These are phyloP conservation scores for Mycena rosella DNA, from an alignment of 768 basidiomycete genomes.

Conservation along the genomic window DNA sequence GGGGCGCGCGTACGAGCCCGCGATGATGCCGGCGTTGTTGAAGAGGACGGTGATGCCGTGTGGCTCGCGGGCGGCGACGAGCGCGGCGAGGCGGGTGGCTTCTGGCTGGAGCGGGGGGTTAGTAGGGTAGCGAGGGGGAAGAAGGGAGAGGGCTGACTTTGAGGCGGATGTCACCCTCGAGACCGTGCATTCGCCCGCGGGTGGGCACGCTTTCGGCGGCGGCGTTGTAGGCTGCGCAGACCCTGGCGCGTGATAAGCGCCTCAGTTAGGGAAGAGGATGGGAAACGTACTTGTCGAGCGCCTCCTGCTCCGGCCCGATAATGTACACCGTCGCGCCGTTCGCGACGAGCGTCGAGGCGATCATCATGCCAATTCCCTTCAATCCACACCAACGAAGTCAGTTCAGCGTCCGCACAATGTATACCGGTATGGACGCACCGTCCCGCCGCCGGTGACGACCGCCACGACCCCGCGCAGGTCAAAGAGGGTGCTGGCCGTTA, in stretches of 20 bases:
- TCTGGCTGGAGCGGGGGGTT: too few relatives aligned
- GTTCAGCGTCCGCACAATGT: neutral
- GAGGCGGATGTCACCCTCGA: constrained; percentile 55
- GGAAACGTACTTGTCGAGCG: constrained; percentile 53
- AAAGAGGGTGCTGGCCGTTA: constrained; percentile 55
- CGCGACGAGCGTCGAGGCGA: constrained; percentile 58
- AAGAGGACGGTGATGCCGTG: constrained; percentile 59
- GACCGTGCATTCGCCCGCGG: constrained; percentile 53
- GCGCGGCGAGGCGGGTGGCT: constrained; percentile 55
- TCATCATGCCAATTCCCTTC: constrained; percentile 66
- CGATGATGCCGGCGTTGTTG: constrained; percentile 60
- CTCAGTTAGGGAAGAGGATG: neutral
- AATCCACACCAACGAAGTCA: too few relatives aligned
- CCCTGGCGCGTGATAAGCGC: constrained; percentile 38
- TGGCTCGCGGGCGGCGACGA: constrained; percentile 53
- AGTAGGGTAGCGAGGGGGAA: too few relatives aligned
- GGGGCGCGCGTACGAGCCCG: constrained; percentile 43
- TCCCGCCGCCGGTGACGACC: constrained; percentile 60
- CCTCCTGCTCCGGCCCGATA: constrained; percentile 56
- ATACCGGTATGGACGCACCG: constrained; percentile 46
- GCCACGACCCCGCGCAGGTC: constrained; percentile 59
- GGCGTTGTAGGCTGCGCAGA: constrained; percentile 52
- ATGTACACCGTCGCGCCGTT: constrained; percentile 65
- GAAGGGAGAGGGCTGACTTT: constrained; percentile 49
- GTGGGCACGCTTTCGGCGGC: constrained; percentile 44